Conservation (phyloP, 495 filamentous ascomycete species). For the Penicillium paxilli region DNA sequence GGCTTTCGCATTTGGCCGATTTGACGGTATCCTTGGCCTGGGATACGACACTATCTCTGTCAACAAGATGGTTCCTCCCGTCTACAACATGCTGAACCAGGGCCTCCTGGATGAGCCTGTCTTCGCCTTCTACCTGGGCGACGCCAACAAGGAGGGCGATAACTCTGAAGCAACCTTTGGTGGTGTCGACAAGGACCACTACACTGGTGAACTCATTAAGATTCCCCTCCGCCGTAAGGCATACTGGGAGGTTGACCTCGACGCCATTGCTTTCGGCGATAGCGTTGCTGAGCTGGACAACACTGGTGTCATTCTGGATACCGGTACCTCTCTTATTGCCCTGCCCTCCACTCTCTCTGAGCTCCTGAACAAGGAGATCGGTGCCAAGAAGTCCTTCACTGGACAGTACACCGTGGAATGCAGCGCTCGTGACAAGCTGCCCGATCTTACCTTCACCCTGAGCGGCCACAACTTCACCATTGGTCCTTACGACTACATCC, state of each 20-base stretch:
- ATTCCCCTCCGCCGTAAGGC: slow-evolving; percentile 97
- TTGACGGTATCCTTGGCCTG: slow-evolving; percentile 96
- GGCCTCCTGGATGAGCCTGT: slow-evolving; percentile 85
- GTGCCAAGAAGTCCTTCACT: slow-evolving; percentile 93
- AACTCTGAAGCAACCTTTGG: slow-evolving; percentile 90
- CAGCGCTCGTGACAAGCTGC: slow-evolving; percentile 73
- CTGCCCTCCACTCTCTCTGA: slow-evolving; percentile 91
- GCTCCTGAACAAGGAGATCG: slow-evolving; percentile 96
- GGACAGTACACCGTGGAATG: slow-evolving; percentile 97
- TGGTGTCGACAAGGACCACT: slow-evolving; percentile 84
- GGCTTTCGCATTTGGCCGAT: slow-evolving; percentile 96
- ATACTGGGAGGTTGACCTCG: slow-evolving; percentile 99
- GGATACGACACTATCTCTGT: slow-evolving; percentile 96
- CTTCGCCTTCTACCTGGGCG: slow-evolving; percentile 93
- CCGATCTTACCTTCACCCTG: slow-evolving; percentile 87
- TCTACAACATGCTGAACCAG: slow-evolving; percentile 94
- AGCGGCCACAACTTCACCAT: slow-evolving; percentile 91
- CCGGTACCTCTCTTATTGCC: slow-evolving; percentile 96
- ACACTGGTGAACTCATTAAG: slow-evolving; percentile 84
- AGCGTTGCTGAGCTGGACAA: slow-evolving; percentile 81
- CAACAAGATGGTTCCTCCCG: slow-evolving; percentile 89
- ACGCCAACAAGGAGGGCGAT: slow-evolving; percentile 69
- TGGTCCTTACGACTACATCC: slow-evolving; percentile 85
- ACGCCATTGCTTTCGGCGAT: slow-evolving; percentile 85
- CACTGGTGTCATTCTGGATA: slow-evolving; percentile 97